Evolutionary conservation across 495 filamentous ascomycete genomes (phyloP).

Genomic region (Viridothelium virens): DNA sequence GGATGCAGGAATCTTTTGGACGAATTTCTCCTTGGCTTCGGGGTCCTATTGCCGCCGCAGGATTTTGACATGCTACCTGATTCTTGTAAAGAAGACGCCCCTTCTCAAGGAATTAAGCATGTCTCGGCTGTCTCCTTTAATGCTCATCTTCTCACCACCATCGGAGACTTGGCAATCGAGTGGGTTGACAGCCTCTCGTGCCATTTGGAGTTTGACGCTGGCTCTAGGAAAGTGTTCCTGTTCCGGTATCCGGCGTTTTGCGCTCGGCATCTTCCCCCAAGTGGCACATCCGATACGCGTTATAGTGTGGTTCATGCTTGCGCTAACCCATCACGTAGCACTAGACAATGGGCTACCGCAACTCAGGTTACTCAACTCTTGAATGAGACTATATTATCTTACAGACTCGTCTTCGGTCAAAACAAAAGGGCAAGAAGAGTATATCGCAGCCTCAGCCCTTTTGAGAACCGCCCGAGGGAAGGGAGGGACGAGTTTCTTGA

Average conservation of each 20-base stretch:
- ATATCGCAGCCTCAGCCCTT: slow-evolving; percentile 22
- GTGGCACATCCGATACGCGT: slow-evolving; percentile 1
- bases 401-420: slow-evolving; percentile 26
- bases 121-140: slow-evolving; percentile 14
- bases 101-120: not conserved
- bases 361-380: slow-evolving; percentile 20
- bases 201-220: slow-evolving; percentile 23
- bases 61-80: slow-evolving; percentile 7
- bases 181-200: slow-evolving; percentile 25
- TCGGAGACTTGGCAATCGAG: slow-evolving; percentile 20
- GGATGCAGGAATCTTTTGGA: slow-evolving; percentile 10
- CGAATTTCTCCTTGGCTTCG: slow-evolving; percentile 20
- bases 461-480: slow-evolving; percentile 17
- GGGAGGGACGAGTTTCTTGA: slow-evolving; percentile 9
- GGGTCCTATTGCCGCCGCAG: slow-evolving; percentile 16
- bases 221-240: slow-evolving; percentile 16
- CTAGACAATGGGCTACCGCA: slow-evolving; percentile 15
- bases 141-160: slow-evolving; percentile 17
- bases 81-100: slow-evolving; percentile 2
- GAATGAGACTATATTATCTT: slow-evolving; percentile 22
- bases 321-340: slow-evolving; percentile 2
- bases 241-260: slow-evolving; percentile 27
- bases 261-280: slow-evolving; percentile 11
- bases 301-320: slow-evolving; percentile 12
- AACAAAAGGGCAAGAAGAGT: slow-evolving; percentile 19